A percentile compares a stretch with the other conserved stretches of the same genome.
These are phyloP conservation scores for Aspergillus pseudonomiae DNA, from an alignment of 2,329 filamentous ascomycete species.

Conservation along the genomic window DNA sequence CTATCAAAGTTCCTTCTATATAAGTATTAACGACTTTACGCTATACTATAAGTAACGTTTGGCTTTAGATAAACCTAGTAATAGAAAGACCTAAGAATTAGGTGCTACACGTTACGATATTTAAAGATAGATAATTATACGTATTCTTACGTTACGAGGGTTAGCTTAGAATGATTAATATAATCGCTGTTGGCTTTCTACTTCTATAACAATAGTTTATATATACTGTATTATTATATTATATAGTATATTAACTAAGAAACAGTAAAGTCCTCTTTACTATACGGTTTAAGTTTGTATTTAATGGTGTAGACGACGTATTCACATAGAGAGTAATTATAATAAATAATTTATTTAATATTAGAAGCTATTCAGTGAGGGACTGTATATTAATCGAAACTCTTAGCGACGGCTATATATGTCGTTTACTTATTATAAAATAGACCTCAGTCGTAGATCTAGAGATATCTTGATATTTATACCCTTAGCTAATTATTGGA, in stretches of 20 bases:
- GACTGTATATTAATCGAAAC: not conserved
- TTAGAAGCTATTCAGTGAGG: not conserved
- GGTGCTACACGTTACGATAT: not conserved
- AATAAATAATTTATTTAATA: not conserved
- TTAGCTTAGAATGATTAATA: not conserved
- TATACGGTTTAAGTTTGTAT: not conserved
- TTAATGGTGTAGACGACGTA: not conserved
- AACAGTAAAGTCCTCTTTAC: not conserved
- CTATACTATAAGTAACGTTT: not conserved
- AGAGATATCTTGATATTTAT: not conserved
- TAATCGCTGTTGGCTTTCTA: not conserved
- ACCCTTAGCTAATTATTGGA: not conserved
- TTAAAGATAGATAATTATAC: not conserved
- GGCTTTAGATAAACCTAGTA: not conserved
- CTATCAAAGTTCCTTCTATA: not conserved
- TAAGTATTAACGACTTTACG: not conserved
- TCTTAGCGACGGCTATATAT: not conserved
- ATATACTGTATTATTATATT: not conserved
- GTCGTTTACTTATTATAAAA: not conserved
- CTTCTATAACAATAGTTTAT: not conserved
- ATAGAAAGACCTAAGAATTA: not conserved
- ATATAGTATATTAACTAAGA: not conserved
- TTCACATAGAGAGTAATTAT: not conserved
- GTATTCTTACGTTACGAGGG: not conserved
- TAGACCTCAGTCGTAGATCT: not conserved